Evolutionary conservation across 106 monocot species (phyloP).

Genomic region (Narthecium ossifragum): DNA sequence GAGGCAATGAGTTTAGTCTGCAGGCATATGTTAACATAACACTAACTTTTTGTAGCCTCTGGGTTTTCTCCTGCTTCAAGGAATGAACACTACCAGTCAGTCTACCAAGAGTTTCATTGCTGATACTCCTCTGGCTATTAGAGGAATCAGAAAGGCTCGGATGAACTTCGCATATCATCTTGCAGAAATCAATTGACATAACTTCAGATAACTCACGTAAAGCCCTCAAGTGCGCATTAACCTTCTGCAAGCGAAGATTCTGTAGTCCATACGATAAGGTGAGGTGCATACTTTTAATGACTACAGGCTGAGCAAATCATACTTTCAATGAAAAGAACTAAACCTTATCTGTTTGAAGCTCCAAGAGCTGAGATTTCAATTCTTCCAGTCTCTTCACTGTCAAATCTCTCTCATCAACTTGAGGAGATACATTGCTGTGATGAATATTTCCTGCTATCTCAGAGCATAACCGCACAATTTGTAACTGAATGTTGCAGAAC

Average conservation of each 20-base stretch:
- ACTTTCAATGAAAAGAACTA: background rate
- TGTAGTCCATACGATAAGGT: slow-evolving; percentile 20
- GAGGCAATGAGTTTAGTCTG: no score
- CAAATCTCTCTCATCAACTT: slow-evolving; percentile 58
- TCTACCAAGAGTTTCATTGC: slow-evolving; percentile 64
- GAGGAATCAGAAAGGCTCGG: slow-evolving; percentile 38
- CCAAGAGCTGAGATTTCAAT: slow-evolving; percentile 52
- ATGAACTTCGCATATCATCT: slow-evolving; percentile 54
- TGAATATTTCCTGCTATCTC: slow-evolving; percentile 53
- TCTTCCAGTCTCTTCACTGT: slow-evolving; percentile 59
- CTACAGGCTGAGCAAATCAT: no score
- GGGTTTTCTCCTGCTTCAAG: slow-evolving; percentile 55
- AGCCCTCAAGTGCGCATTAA: slow-evolving; percentile 31
- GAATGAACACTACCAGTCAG: slow-evolving; percentile 47
- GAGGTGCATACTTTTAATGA: background rate
- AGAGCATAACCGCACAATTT: slow-evolving; percentile 38
- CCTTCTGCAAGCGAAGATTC: slow-evolving; percentile 57
- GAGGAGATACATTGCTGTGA: slow-evolving; percentile 18
- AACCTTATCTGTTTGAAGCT: slow-evolving; percentile 89
- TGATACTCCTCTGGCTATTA: slow-evolving; percentile 50
- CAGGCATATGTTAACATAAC: no score
- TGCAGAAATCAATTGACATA: slow-evolving; percentile 51
- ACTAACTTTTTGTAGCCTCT: slow-evolving; percentile 73
- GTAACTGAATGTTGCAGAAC: slow-evolving; percentile 53
- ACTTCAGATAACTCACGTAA: slow-evolving; percentile 54